These are phyloP conservation scores for Cubamyces sp. DNA, from an alignment of 768 basidiomycete species.

Conservation along the genomic window DNA sequence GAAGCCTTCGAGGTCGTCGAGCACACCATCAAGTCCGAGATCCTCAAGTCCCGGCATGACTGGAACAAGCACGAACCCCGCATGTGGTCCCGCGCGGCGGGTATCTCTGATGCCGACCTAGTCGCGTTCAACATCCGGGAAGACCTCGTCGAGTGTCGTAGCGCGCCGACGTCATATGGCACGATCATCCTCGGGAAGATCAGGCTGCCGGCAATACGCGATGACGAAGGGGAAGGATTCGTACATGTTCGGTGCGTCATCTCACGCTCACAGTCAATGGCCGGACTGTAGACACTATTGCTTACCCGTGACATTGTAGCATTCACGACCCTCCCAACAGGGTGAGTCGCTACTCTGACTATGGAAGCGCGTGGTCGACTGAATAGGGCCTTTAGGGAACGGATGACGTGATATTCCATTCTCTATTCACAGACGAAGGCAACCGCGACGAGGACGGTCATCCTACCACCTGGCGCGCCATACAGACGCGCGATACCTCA, in stretches of 20 bases:
- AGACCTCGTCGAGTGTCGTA: constrained; percentile 52
- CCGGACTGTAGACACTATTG: not conserved
- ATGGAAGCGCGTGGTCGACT: not conserved
- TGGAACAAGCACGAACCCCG: constrained; percentile 75
- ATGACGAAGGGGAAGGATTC: constrained; percentile 65
- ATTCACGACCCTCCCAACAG: constrained; percentile 78
- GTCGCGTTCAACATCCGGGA: constrained; percentile 51
- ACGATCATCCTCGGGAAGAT: constrained; percentile 78
- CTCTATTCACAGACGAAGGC: constrained; percentile 54
- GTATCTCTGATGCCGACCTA: constrained; percentile 56
- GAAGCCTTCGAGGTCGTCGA: constrained; percentile 65
- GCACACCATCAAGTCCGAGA: constrained; percentile 62
- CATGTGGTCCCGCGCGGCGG: constrained; percentile 68
- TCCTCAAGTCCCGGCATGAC: constrained; percentile 64
- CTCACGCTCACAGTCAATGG: too few species aligned
- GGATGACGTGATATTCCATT: constrained; percentile 72
- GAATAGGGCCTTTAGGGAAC: constrained; percentile 49
- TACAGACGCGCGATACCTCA: constrained; percentile 60
- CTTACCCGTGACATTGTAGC: constrained; percentile 39
- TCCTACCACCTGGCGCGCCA: constrained; percentile 64
- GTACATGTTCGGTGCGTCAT: constrained; percentile 67
- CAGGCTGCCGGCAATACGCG: constrained; percentile 66
- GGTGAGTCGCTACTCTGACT: constrained; percentile 41
- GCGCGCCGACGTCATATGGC: constrained; percentile 66
- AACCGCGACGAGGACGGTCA: constrained; percentile 36